Evolutionary conservation across 2,329 filamentous ascomycete genomes (phyloP), one percentile per base, ranked within the genome.

Genomic region (Ophiostoma triangulosporum): DNA sequence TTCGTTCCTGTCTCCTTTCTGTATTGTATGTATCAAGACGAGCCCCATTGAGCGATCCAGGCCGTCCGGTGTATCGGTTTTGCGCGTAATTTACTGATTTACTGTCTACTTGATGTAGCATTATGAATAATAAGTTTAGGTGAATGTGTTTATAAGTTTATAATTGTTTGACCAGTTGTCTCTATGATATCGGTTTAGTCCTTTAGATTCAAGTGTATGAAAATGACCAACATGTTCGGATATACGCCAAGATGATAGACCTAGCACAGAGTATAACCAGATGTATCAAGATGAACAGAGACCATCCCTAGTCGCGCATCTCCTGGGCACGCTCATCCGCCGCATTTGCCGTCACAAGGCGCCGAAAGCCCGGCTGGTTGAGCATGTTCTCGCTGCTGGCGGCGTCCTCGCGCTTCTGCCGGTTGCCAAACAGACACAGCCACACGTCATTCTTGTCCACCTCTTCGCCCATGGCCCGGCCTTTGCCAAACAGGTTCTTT

Each of bases 371-470:
- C 11, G 50, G 32, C n/a, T 59, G 33, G 48, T 53, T 56, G 4
- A 48, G 54, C 24, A 59, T 36, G 20, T 48, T 26, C 26, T 53
- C 52, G 9, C 52, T 45, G 14, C 20, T 29, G 32, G 11, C 22
- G 36, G 17, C 11, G 24, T 8, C 26, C 7, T 46, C 43, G 6
- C 27, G 49, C 7, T 63, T 74, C 73, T 17, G 48, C 14, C 48
- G 14, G 49, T 71, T 68, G 0, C 86, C 86, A 72, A 96, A 96
- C 1, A 96, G 69, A 66, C 91, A 97, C 58, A 81, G 79, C 91
- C 90, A 96, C 43, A 97, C 64, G 65, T 96, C 91, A 12, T 81
- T 77, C 58, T 84, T 78, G 45, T 80, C 75, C 3, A 97, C 86
- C 54, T 86, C 72, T 67, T 97, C 93, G 0, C 91, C 91, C 0